Evolutionary conservation across 1,139 yeast species (phyloP).

Genomic region (Debaryomyces sp.): DNA sequence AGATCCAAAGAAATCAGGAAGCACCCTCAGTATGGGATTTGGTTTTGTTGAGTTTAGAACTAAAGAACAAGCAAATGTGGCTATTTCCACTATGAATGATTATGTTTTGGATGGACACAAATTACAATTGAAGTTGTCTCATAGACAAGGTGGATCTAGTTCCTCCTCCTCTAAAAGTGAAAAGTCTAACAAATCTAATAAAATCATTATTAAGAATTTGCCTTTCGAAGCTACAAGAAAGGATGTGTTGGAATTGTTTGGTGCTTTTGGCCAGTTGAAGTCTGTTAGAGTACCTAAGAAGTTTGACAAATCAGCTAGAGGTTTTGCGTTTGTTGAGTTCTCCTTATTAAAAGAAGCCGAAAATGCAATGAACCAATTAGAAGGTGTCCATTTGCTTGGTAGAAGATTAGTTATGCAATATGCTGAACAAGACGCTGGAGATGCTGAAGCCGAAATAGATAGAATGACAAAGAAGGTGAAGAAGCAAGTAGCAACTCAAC

Average conservation of each 20-base stretch:
- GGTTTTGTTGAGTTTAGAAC: constrained; percentile 92
- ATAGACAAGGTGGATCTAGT: constrained; percentile 54
- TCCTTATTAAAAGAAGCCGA: constrained; percentile 89
- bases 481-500: constrained; percentile 78
- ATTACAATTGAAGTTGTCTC: constrained; percentile 84
- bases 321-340: constrained; percentile 97
- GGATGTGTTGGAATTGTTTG: constrained; percentile 87
- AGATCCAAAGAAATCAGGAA: constrained; percentile 72
- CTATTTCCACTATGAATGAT: constrained; percentile 76
- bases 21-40: constrained; percentile 88
- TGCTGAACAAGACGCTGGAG: constrained; percentile 79
- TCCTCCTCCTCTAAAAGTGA: constrained; percentile 27
- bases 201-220: constrained; percentile 91
- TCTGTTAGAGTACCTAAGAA: constrained; percentile 97
- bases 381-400: constrained; percentile 96
- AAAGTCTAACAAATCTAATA: constrained; percentile 52
- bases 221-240: constrained; percentile 96
- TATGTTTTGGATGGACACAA: constrained; percentile 85
- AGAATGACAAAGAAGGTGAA: constrained; percentile 85
- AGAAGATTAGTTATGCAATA: constrained; percentile 94
- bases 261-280: constrained; percentile 90
- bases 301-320: constrained; percentile 92
- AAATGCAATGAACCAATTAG: constrained; percentile 90
- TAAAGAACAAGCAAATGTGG: constrained; percentile 75
- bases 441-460: constrained; percentile 89